These are phyloP conservation scores for Emmonsia crescens DNA, from an alignment of 2,329 filamentous ascomycete genomes.

Conservation along the genomic window DNA sequence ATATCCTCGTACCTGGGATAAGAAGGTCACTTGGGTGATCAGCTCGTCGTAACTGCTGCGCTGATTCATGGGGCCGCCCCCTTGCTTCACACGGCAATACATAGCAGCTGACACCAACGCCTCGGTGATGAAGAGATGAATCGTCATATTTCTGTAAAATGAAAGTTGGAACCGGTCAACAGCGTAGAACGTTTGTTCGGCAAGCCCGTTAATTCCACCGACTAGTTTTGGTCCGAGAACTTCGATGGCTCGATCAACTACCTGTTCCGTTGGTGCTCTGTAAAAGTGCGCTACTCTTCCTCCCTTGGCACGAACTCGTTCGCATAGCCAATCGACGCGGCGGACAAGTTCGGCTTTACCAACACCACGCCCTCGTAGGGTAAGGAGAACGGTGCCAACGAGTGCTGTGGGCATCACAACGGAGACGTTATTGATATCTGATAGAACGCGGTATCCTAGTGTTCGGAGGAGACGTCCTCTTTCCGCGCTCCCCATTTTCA, in stretches of 20 bases:
- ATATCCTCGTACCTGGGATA: conserved; percentile 50
- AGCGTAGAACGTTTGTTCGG: conserved; percentile 87
- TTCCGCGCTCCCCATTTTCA: conserved; percentile 40
- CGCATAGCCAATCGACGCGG: conserved; percentile 80
- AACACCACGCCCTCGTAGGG: conserved; percentile 80
- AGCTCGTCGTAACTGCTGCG: conserved; percentile 66
- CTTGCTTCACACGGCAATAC: conserved; percentile 83
- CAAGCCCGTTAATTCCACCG: conserved; percentile 63
- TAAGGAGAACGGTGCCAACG: conserved; percentile 86
- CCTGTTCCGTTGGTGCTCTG: conserved; percentile 62
- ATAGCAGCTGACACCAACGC: conserved; percentile 80
- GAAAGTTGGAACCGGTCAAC: conserved; percentile 94
- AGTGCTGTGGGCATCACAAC: conserved; percentile 97
- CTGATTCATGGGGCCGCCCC: conserved; percentile 73
- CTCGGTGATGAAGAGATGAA: conserved; percentile 92
- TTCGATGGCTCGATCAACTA: conserved; percentile 81
- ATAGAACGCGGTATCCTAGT: conserved; percentile 81
- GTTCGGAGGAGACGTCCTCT: conserved; percentile 69
- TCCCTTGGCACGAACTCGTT: conserved; percentile 70
- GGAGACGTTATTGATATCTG: conserved; percentile 89
- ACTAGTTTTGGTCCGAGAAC: conserved; percentile 86
- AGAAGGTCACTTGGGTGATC: conserved; percentile 69
- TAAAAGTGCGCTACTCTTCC: conserved; percentile 92
- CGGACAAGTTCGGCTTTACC: conserved; percentile 76
- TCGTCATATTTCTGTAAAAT: conserved; percentile 99